Base-by-base conservation (phyloP, 495 filamentous ascomycete genomes). In the Tetracladium setigerum region DNA sequence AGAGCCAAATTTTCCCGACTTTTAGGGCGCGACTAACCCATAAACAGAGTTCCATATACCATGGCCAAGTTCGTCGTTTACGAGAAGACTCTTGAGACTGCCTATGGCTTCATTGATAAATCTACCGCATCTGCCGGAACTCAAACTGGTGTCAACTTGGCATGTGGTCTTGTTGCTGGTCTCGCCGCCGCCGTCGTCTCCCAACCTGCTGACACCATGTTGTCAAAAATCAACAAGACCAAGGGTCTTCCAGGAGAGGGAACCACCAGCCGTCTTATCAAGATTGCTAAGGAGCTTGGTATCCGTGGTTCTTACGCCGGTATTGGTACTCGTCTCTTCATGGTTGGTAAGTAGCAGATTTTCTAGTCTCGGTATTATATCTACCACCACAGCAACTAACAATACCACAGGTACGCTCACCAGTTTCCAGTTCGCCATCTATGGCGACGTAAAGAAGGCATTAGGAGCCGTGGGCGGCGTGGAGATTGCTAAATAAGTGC, bases 151-250 rank as follows among this genome's bases (percentile, higher is more conserved):
- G 80, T 90, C 74, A 98, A 98, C 80, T 79, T 98, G 48, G 90
- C 91, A 52, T 84, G 85, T 60, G 92, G 92, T 84, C 81, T 97
- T 58, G 80, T 95, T 59, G 92, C 92, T 63, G 91, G 92, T 86
- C 91, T 98, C 74, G 91, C 92, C 53, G 92, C 92, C 55, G 92
- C 92, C 62, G 59, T 95, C 66, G 83, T 98, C 60, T 97, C 92
- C 38, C 92, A 98, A 74, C 91, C 92, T 59, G 92, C 92, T 64
- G 92, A 97, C 69, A 98, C 92, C 63, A 97, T 97, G 92, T 82
- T 98, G 59, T 84, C 77, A 75, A 97, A 97, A 82, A 98, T 98
- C 81, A 98, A 98, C 87, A 98, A 98, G 88, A 95, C 89, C 70
- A 88, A 87, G 72, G 92, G 92, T 68, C 73, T 82, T 38, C 92